phyloP scores from a whole-genome alignment of 2,329 filamentous ascomycete species.

The Pseudogymnoascus sp. region DNA sequence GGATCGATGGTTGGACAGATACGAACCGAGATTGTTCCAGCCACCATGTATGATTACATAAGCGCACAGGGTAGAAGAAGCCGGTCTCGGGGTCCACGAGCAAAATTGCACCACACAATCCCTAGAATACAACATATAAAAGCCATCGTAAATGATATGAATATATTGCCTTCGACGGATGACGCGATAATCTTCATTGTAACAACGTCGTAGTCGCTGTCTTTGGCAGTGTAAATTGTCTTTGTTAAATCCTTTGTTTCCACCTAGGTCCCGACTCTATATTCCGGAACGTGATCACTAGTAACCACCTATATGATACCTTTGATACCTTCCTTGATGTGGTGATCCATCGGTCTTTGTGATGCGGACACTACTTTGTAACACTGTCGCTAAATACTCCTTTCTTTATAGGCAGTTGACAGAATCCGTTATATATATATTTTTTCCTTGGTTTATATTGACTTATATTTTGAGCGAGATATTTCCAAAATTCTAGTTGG shows the following conservation, averaged over 20 bases:
- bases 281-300: background rate
- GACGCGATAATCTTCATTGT: background rate
- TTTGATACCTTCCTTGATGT: background rate
- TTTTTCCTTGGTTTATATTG: background rate
- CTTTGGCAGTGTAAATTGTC: background rate
- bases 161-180: background rate
- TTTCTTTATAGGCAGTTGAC: background rate
- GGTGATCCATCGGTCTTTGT: background rate
- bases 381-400: background rate
- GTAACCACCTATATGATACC: background rate
- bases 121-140: background rate
- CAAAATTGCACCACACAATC: background rate
- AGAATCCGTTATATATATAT: background rate
- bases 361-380: background rate
- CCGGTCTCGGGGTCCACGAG: background rate
- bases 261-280: background rate
- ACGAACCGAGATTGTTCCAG: background rate
- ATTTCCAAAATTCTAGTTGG: background rate
- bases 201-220: background rate
- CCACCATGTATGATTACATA: background rate
- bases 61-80: background rate
- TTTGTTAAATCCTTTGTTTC: background rate
- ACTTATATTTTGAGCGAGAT: background rate
- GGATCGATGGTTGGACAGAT: background rate
- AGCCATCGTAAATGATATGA: background rate